Percentiles rank a stretch among this genome's conserved stretches.
phyloP scores from a whole-genome alignment of 208 protist genomes.

The Vickermania ingenoplastis region DNA sequence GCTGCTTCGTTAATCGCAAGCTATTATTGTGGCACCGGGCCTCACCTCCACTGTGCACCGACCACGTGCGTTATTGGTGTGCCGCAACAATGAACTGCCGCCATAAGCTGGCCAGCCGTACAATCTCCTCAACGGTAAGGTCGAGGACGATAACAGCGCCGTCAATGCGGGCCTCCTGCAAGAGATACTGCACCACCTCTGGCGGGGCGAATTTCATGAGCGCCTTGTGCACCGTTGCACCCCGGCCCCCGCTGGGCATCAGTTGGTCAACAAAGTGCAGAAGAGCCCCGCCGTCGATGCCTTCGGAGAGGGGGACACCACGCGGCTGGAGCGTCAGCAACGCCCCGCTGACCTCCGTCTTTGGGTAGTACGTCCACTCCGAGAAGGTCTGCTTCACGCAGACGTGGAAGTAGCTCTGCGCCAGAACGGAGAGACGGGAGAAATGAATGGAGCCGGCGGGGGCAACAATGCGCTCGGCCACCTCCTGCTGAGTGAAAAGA shows the following conservation, averaged over 20 bases:
- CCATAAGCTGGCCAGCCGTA: constrained; percentile 57
- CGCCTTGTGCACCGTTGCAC: constrained; percentile 56
- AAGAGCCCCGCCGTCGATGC: constrained; percentile 54
- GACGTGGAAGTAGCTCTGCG: constrained; percentile 77
- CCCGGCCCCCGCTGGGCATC: constrained; percentile 57
- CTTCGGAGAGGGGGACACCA: constrained; percentile 20
- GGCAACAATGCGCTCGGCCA: constrained; percentile 76
- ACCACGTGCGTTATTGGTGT: too few relatives aligned
- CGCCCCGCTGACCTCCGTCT: constrained; percentile 68
- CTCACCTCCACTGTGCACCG: too few relatives aligned
- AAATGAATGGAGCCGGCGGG: constrained; percentile 64
- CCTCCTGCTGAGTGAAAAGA: constrained; percentile 83
- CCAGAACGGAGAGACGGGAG: constrained; percentile 68
- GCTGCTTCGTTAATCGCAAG: too few relatives aligned
- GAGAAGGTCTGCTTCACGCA: constrained; percentile 66
- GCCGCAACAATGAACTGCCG: constrained; percentile 54
- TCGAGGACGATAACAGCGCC: constrained; percentile 72
- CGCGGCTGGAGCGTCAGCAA: constrained; percentile 78
- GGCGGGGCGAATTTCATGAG: constrained; percentile 42
- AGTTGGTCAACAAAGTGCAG: constrained; percentile 74
- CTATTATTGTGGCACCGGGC: too few relatives aligned
- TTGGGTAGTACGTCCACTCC: constrained; percentile 81
- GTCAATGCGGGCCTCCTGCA: constrained; percentile 78
- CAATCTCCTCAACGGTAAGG: constrained; percentile 59
- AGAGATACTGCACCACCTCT: constrained; percentile 76